A percentile compares a stretch with the other conserved stretches of the same genome.
These are phyloP conservation scores for Scedosporium boydii DNA, from an alignment of 2,329 filamentous ascomycete species.

Conservation along the genomic window DNA sequence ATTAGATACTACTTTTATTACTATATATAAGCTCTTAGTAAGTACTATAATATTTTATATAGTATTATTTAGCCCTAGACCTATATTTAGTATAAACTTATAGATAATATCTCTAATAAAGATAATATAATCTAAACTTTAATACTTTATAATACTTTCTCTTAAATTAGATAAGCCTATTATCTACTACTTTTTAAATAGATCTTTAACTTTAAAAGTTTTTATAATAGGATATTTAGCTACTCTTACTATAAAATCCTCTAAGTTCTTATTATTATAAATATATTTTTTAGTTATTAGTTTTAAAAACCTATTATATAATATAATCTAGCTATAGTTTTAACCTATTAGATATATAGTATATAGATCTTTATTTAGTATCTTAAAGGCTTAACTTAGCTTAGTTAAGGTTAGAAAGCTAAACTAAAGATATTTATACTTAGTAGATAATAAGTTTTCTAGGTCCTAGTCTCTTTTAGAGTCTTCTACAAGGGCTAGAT, in stretches of 20 bases:
- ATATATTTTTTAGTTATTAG: not conserved
- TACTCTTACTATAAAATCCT: not conserved
- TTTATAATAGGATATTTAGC: not conserved
- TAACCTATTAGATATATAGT: not conserved
- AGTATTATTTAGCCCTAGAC: not conserved
- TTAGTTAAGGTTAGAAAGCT: not conserved
- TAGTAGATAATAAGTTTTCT: not conserved
- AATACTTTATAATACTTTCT: not conserved
- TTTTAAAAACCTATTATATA: not conserved
- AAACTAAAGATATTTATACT: not conserved
- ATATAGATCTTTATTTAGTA: not conserved
- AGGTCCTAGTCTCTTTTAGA: not conserved
- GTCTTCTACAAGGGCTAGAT: not conserved
- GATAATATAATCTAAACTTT: not conserved
- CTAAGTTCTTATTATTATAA: not conserved
- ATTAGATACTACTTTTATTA: not conserved
- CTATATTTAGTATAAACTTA: not conserved
- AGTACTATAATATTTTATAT: not conserved
- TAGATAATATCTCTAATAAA: not conserved
- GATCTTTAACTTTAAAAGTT: not conserved
- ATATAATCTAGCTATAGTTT: not conserved
- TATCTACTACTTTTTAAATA: not conserved
- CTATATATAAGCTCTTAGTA: not conserved
- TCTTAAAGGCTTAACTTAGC: not conserved
- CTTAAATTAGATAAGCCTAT: not conserved